Evolutionary conservation across 1,284 basidiomycete species (phyloP), one percentile per base, ranked within the genome.

Genomic region (Cutaneotrichosporon daszewskae): DNA sequence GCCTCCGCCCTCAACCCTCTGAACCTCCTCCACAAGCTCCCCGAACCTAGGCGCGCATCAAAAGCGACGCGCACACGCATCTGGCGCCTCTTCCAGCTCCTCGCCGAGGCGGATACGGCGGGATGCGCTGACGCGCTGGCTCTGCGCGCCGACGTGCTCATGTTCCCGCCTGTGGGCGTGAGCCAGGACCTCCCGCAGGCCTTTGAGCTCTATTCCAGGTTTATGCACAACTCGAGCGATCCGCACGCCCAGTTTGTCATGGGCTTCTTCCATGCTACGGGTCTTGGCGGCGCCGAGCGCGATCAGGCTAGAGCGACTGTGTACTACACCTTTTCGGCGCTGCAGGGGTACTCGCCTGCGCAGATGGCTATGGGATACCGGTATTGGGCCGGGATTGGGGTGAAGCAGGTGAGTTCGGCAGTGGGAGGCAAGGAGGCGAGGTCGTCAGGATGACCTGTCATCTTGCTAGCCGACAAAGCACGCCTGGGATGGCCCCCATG

Each of bases 311-410:
- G 71, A 47, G 81, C 94, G 0, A 81, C 94, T 46, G 74, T 97
- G 0, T 88, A 96, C 65, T 90, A 92, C 65, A 94, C 90, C 0
- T 92, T 97, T 61, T 84, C 90, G 2, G 91, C 89, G 2, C 81
- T 90, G 42, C 84, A 85, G 14, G 87, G 85, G 0, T 79, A 92
- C 69, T 80, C 83, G 54, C 82, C 85, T 5, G 86, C 94, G 0
- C 85, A 92, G 65, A 91, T 94, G 86, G 81, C 89, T 0, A 75
- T 98, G 28, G 95, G 84, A 0, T 97, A 94, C 68, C 80, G 91
- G n/a, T 84, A 92, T 64, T 95, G 88, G 85, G 84, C 84, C 20
- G 95, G 95, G 0, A 92, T 98, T 48, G 88, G 91, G 6, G 84
- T 87, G 0, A 76, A 82, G 40, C 89, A 95, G 52, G 69, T 63